Base-by-base conservation (phyloP, 2,329 filamentous ascomycete species). In the Emmonsiellopsis sp. region DNA sequence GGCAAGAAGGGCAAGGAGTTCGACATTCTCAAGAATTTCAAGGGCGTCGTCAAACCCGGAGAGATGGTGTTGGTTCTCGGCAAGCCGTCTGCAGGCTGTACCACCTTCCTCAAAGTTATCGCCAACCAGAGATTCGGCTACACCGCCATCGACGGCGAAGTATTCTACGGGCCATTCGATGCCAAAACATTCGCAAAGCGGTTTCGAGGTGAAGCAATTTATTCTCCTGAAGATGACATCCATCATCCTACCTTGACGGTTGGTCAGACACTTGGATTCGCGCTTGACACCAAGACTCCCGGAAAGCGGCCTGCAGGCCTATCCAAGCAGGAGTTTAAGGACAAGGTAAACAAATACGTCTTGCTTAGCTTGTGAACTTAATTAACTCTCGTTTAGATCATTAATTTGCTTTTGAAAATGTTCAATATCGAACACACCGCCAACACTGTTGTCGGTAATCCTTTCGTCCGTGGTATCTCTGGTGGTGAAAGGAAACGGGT, bases 361-460 rank as follows among this genome's bases (percentile, higher is more conserved):
- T 26, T n/a, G n/a, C 7, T 30, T 31, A 4, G 13, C 31, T 47
- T 20, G 32, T 32, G 2, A 40, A 11, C 37, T 11, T 40, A 15
- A 3, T 40, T 11, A 42, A 26, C 7, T 43, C 15, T 20, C 37
- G 9, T 16, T 50, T 82, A 83, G 61, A 83, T 94, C 54, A 75
- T 91, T 56, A 78, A 82, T 15, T 81, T 85, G 63, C 76, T 95
- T 55, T 76, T 95, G 50, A 89, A 88, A 64, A 93, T 94, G 87
- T 94, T 95, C 76, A 93, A 92, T 65, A 95, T 95, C 52, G 86
- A 91, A 67, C 89, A 95, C 68, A 94, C 89, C 0, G 80, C 82
- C 50, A 81, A 90, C 65, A 96, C 91, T 0, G 82, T 92, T 32
- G 89, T 95, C 30, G 91, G 91, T 7, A 86, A 93, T 58, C 80